A percentile compares a stretch with the other conserved stretches of the same genome.
Evolutionary conservation across 306 rosid species (phyloP).

Genomic region (Castanospermum australe): DNA sequence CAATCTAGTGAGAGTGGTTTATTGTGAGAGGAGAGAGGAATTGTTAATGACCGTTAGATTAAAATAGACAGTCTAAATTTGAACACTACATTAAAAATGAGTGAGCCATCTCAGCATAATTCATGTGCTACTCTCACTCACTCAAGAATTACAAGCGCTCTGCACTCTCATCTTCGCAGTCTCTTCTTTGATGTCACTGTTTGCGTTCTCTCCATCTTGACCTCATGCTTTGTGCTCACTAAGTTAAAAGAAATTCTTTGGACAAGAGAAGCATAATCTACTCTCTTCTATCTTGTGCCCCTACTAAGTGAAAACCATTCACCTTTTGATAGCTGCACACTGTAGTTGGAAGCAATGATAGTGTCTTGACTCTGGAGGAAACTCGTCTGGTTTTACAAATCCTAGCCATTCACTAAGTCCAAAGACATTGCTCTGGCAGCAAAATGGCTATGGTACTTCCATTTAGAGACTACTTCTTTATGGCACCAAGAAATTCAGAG

Average conservation of each 20-base stretch:
- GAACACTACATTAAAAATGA: background rate
- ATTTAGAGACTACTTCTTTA: too few relatives aligned
- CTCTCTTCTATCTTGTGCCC: background rate
- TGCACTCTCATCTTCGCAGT: background rate
- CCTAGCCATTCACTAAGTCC: too few relatives aligned
- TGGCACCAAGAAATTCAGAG: too few relatives aligned
- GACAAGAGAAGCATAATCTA: background rate
- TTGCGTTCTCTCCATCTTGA: background rate
- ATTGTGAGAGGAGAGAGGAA: background rate
- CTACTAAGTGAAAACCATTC: background rate
- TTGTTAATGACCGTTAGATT: background rate
- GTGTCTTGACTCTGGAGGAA: background rate
- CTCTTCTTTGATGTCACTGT: background rate
- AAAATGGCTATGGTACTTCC: too few relatives aligned
- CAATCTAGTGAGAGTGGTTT: background rate
- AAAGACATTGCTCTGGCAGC: too few relatives aligned
- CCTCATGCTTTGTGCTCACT: background rate
- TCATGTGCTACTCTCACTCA: background rate
- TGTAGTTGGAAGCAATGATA: background rate
- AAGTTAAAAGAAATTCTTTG: conserved; percentile 1
- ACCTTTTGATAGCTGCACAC: background rate
- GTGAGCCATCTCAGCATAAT: background rate
- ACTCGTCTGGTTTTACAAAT: background rate
- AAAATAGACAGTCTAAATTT: background rate
- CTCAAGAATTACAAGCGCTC: background rate